Conservation (phyloP, 257 asterid genomes). For the Striga asiatica region DNA sequence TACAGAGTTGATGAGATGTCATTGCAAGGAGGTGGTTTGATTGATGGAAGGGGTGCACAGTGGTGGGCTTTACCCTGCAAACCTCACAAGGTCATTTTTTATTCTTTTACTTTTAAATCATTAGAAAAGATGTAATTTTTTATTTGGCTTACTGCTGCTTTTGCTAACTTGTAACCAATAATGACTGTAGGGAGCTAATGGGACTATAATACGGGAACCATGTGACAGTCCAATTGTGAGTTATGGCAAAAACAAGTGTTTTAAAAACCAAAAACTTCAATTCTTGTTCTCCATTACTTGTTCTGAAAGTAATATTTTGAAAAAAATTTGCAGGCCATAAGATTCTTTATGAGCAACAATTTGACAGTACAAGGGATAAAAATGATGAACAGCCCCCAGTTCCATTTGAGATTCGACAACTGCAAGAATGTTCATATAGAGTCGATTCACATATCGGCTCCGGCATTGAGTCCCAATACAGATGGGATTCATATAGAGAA, state of each 20-base stretch:
- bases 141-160: neutral
- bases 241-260: neutral
- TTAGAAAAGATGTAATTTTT: too few relatives aligned
- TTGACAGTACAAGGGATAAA: conserved; percentile 39
- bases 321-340: conserved; percentile 31
- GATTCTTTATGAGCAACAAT: conserved; percentile 63
- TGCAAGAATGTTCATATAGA: conserved; percentile 45
- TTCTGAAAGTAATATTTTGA: neutral
- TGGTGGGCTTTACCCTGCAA: conserved; percentile 72
- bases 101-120: neutral
- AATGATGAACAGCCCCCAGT: conserved; percentile 48
- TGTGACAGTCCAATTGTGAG: conserved; percentile 67
- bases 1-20: conserved; percentile 37
- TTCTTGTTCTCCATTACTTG: neutral
- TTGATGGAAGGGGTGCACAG: conserved; percentile 44
- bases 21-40: conserved; percentile 39
- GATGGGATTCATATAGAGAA: conserved; percentile 60
- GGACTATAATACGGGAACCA: conserved; percentile 32
- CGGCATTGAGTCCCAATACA: conserved; percentile 50
- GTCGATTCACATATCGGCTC: conserved; percentile 41
- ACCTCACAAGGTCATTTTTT: conserved; percentile 40
- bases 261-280: neutral
- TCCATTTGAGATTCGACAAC: conserved; percentile 46
- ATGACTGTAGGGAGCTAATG: conserved; percentile 30
- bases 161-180: conserved; percentile 7